Base-by-base conservation (phyloP, 1,284 basidiomycete species). In the Agaricales sp. region DNA sequence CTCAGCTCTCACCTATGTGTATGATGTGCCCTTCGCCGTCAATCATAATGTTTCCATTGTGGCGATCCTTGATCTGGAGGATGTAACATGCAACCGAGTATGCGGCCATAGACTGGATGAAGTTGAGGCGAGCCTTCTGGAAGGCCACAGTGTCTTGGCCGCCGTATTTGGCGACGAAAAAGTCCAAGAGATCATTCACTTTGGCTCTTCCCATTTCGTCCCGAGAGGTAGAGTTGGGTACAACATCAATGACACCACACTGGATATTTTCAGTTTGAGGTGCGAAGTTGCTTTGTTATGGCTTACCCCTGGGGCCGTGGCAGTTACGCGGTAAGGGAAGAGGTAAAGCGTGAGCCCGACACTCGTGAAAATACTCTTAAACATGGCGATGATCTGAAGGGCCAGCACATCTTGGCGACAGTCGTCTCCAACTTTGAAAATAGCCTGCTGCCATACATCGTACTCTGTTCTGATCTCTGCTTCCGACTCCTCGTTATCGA, bases 391-490 rank as follows among this genome's bases (percentile, higher is more conserved):
- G 55, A 97, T 73, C 63, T 99, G 96, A 50, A 99, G 71, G 0
- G 96, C 96, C 37, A 99, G 77, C 18, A 98, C 87, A 59, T 99
- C 96, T 66, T 99, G 96, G 43, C 96, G 82, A 66, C 96, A 99
- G 63, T 99, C 96, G 63, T 99, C 96, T 48, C 96, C 96, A 52
- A 99, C 96, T 72, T 99, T 99, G 82, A 99, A 99, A 55, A 99
- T 99, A 4, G 96, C 96, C 56, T 91, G 86, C 59, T 98, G 92
- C 95, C 93, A 98, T 43, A 95, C 86, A 54, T 98, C 92, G 59
- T 87, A 89, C 58, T 84, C 76, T 47, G 76, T 74, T 44, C 71
- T 78, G 35, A 67, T 75, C 58, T 86, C 79, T 26, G 68, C 61
- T 3, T 71, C 77, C 24, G 67, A 69, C 8, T 69, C 71, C n/a